A percentile compares a stretch with the other conserved stretches of the same genome.
Conservation (phyloP, 2,329 filamentous ascomycete species). For the Exophiala mesophila region DNA sequence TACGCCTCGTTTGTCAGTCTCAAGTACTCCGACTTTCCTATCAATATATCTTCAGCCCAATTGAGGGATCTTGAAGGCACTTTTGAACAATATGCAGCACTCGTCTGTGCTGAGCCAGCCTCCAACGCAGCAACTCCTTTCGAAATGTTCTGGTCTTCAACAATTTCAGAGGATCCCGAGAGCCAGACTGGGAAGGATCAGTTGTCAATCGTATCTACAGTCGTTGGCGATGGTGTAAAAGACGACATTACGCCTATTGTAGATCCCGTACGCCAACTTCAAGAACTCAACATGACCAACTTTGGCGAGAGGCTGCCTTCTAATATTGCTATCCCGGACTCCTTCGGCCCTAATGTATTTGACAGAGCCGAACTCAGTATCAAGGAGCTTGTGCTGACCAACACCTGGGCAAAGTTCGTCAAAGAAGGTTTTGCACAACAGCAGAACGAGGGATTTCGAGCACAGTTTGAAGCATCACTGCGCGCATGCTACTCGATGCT, state of each 20-base stretch:
- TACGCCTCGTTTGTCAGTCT: slow-evolving; percentile 59
- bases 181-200: slow-evolving; percentile 19
- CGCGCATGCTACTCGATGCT: slow-evolving; percentile 8
- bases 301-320: slow-evolving; percentile 32
- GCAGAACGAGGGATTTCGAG: slow-evolving; percentile 8
- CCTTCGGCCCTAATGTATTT: slow-evolving; percentile 52
- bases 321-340: slow-evolving; percentile 36
- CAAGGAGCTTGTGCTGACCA: slow-evolving; percentile 63
- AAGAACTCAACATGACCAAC: slow-evolving; percentile 24
- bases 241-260: slow-evolving; percentile 7
- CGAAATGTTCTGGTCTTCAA: slow-evolving; percentile 27
- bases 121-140: slow-evolving; percentile 39
- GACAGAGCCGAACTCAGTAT: slow-evolving; percentile 56
- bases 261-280: slow-evolving; percentile 10
- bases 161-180: slow-evolving; percentile 27
- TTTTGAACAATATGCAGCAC: slow-evolving; percentile 51
- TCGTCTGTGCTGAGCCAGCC: slow-evolving; percentile 38
- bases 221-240: slow-evolving; percentile 10
- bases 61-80: slow-evolving; percentile 51
- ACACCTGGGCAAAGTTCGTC: slow-evolving; percentile 56
- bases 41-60: slow-evolving; percentile 59
- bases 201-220: slow-evolving; percentile 19
- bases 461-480: slow-evolving; percentile 10
- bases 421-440: slow-evolving; percentile 26
- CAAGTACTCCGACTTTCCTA: slow-evolving; percentile 59